Conservation (phyloP, 164 flowering plant species). For the Umbellularia californica region DNA sequence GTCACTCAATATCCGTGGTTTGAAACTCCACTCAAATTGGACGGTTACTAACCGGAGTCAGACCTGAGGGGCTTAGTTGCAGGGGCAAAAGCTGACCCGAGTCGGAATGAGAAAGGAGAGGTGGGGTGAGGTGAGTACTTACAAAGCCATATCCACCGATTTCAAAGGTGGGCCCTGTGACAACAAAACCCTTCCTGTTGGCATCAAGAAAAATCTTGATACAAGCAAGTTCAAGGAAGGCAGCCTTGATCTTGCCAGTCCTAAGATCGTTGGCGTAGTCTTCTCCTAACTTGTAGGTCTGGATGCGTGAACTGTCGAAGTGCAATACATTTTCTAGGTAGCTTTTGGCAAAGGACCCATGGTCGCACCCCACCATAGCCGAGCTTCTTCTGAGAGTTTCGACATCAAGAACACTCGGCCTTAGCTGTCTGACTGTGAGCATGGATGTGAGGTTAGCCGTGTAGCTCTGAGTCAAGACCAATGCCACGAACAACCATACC, state of each 20-base stretch:
- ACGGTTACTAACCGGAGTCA: no score
- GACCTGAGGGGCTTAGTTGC: no score
- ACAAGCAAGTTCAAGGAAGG: slow-evolving; percentile 12
- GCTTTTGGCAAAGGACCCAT: slow-evolving; percentile 23
- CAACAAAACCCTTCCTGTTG: neutral
- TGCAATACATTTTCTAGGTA: slow-evolving; percentile 17
- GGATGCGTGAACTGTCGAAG: neutral
- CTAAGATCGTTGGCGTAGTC: neutral
- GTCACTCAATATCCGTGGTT: no score
- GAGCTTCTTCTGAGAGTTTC: slow-evolving; percentile 18
- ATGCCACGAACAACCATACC: slow-evolving; percentile 44
- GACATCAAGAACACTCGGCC: slow-evolving; percentile 29
- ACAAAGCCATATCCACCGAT: slow-evolving; percentile 21
- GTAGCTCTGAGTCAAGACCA: slow-evolving; percentile 38
- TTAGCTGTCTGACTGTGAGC: slow-evolving; percentile 35
- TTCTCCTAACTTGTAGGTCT: neutral
- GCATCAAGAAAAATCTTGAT: neutral
- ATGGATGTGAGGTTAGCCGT: slow-evolving; percentile 39
- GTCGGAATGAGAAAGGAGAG: neutral
- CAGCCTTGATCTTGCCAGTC: slow-evolving; percentile 6
- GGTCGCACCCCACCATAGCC: slow-evolving; percentile 25
- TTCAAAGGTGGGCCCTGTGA: slow-evolving; percentile 1
- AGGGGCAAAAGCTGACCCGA: no score
- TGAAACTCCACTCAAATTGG: no score
- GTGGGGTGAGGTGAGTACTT: neutral